Base-by-base conservation (phyloP, 371 early-diverging fungal species). In the Syncephalastrum monosporum region DNA sequence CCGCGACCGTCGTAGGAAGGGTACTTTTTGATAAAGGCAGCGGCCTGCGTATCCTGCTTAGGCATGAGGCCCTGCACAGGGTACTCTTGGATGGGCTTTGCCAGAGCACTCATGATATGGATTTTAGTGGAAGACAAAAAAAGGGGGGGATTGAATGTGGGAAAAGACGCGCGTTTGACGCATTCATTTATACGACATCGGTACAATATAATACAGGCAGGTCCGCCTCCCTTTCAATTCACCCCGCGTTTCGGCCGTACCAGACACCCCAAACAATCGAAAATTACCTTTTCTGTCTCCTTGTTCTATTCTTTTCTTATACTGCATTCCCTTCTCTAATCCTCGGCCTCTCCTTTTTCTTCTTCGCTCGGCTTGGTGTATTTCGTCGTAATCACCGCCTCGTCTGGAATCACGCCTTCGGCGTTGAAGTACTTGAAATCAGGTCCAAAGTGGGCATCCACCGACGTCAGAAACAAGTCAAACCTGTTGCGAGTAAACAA, bases 1-100 rank as follows among this genome's bases (percentile, higher is more conserved):
- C 87, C 87, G 58, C 97, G 85, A 16, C 98, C 98, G 56, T 97
- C 97, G 68, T 85, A 92, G 38, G 83, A 81, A 23, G 94, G 90
- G 63, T 87, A 81, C 72, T 92, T 91, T 65, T 85, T 84, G 38
- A 95, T 61, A 68, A 92, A 95, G 21, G 84, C 70, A 29, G 87
- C 83, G 0, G 91, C 94, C 74, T 95, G 89, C 3, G 95, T 94
- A 68, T 94, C 95, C 69, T 83, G 82, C 62, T 88, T 87, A 51
- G 87, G 86, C 71, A 87, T 85, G 33, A 88, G 75, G 14, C 88
- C 88, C 56, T 82, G 73, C 4, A 81, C 77, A 52, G 91, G 91
- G 54, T 91, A 89, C 53, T 81, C 78, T 49, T 74, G 65, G 53
- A 81, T 81, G 29, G 81, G 75, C 59, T 81, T 77, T 42, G 53